Percentiles rank a stretch among this genome's conserved stretches.
Evolutionary conservation across 148 eudicot genomes (phyloP).

Genomic region (Rhododendron griersonianum): DNA sequence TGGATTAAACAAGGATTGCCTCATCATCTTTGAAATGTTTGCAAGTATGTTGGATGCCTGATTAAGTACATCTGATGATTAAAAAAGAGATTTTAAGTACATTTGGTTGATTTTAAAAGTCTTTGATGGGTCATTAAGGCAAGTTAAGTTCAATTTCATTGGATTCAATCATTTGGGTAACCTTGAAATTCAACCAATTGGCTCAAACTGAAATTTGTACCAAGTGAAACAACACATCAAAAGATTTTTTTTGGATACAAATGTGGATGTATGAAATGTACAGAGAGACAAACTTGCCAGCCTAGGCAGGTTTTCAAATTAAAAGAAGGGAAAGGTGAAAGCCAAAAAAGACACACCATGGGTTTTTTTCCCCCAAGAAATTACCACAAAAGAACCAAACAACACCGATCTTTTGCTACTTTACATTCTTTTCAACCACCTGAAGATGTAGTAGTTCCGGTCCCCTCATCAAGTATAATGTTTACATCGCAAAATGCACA

Average conservation of each 20-base stretch:
- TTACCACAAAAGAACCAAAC: constrained; percentile 10
- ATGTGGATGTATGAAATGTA: neutral
- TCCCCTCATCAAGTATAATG: neutral
- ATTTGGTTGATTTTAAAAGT: neutral
- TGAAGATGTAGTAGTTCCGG: neutral
- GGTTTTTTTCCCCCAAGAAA: constrained; percentile 12
- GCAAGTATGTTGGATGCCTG: neutral
- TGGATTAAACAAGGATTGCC: neutral
- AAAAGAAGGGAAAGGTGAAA: constrained; percentile 6
- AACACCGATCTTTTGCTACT: constrained; percentile 2
- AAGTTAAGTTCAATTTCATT: neutral
- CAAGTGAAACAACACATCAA: neutral
- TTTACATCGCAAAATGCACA: neutral
- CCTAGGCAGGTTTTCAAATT: neutral
- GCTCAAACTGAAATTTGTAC: neutral
- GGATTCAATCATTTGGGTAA: neutral
- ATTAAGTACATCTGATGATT: neutral
- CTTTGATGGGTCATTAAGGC: neutral
- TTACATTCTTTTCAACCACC: constrained; percentile 13
- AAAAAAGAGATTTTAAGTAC: neutral
- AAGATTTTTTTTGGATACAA: neutral
- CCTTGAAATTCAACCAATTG: neutral
- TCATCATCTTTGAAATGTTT: neutral
- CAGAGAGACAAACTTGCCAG: constrained; percentile 14
- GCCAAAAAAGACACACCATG: constrained; percentile 6